Conservation (phyloP, 2,329 filamentous ascomycete genomes). For the Graphium sp. region DNA sequence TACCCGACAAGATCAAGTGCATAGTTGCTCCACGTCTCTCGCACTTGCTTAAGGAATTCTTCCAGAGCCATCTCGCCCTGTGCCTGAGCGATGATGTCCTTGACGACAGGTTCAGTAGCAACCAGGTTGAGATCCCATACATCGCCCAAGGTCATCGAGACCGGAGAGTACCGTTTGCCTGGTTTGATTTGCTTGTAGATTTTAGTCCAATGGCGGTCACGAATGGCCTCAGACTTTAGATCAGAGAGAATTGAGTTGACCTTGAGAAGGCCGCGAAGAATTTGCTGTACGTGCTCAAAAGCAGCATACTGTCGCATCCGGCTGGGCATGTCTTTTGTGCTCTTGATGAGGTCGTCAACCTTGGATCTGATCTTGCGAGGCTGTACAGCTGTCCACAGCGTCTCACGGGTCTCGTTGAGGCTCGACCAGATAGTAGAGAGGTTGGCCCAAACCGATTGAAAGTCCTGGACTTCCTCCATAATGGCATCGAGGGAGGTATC, state of each 20-base stretch:
- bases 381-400: constrained; percentile 87
- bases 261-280: constrained; percentile 75
- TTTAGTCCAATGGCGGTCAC: constrained; percentile 92
- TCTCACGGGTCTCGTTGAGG: constrained; percentile 82
- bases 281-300: constrained; percentile 95
- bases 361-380: constrained; percentile 81
- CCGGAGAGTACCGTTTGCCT: constrained; percentile 81
- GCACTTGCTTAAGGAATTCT: constrained; percentile 90
- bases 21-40: constrained; percentile 94
- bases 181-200: constrained; percentile 95
- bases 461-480: constrained; percentile 92
- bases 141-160: constrained; percentile 92
- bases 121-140: constrained; percentile 94
- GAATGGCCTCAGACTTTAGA: constrained; percentile 89
- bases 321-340: constrained; percentile 98
- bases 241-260: constrained; percentile 79
- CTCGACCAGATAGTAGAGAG: constrained; percentile 94
- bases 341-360: constrained; percentile 85
- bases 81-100: constrained; percentile 86
- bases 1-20: constrained; percentile 89
- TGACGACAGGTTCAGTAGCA: constrained; percentile 73
- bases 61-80: constrained; percentile 97
- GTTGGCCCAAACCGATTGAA: constrained; percentile 96
- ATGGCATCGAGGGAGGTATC: constrained; percentile 74
- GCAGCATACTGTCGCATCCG: constrained; percentile 98